Conservation (phyloP, 2,329 filamentous ascomycete genomes). For the Pezicula rhizophila region DNA sequence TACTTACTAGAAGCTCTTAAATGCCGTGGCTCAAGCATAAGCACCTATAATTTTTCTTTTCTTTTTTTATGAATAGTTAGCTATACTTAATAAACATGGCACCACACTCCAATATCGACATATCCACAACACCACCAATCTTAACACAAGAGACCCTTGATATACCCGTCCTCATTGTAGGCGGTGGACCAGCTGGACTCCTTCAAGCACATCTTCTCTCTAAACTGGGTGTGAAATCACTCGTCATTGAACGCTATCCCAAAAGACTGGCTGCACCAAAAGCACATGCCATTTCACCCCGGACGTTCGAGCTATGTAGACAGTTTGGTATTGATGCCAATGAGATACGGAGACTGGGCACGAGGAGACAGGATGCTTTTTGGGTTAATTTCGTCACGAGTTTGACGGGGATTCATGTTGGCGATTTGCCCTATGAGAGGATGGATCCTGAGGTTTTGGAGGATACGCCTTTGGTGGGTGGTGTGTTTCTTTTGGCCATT, state of each 20-base stretch:
- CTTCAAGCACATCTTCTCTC: slow-evolving; percentile 29
- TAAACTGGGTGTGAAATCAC: slow-evolving; percentile 24
- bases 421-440: slow-evolving; percentile 29
- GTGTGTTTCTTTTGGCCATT: neutral
- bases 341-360: slow-evolving; percentile 24
- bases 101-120: slow-evolving; percentile 2
- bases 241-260: slow-evolving; percentile 28
- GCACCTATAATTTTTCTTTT: no score
- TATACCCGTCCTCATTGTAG: slow-evolving; percentile 31
- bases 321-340: slow-evolving; percentile 25
- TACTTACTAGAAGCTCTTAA: no score
- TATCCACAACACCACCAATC: neutral
- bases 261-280: slow-evolving; percentile 27
- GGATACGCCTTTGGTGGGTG: slow-evolving; percentile 28
- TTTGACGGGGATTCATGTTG: slow-evolving; percentile 30
- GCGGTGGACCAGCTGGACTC: slow-evolving; percentile 31
- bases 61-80: no score
- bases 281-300: slow-evolving; percentile 25
- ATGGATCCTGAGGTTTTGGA: slow-evolving; percentile 29
- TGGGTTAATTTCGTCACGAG: slow-evolving; percentile 37
- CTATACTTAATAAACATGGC: slow-evolving; percentile 1
- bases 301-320: slow-evolving; percentile 26
- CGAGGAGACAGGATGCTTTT: slow-evolving; percentile 27
- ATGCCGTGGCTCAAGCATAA: no score
- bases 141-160: slow-evolving; percentile 5